Evolutionary conservation across 2,329 filamentous ascomycete species (phyloP), one percentile per base, ranked within the genome.

Genomic region (Cladosporium colombiae): DNA sequence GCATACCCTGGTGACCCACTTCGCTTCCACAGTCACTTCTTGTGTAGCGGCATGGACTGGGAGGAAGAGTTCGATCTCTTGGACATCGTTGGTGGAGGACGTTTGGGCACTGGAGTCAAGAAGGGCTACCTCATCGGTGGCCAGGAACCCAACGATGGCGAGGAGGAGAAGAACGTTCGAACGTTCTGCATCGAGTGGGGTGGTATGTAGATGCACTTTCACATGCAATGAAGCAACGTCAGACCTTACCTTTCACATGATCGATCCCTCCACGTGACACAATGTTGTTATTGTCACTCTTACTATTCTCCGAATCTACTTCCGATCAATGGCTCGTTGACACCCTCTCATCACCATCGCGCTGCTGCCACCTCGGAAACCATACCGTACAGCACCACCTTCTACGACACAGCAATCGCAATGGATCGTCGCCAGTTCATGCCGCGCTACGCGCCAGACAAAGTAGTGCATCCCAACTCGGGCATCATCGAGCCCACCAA

Each of bases 1-100:
- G 92, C 96, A 5, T 99, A 99, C 73, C 95, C 95, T 0, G 95
- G 95, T 55, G 95, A 99, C 76, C 93, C 95, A 1, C 83, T 99
- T 61, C 89, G 95, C 13, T 99, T 96, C 77, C 95, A 99, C 78
- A 95, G 92, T 55, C 95, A 99, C 77, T 98, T 97, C 77, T 85
- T 97, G 72, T 91, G 90, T 8, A 90, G 89, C n/a, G 88, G 91
- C 35, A 87, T 91, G 71, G 88, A 84, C n/a, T 98, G 93, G 92
- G 88, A 97, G 67, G 87, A 97, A 73, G 88, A 93, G 71, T 89
- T 99, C 65, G 86, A 91, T 44, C 82, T 98, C 73, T 84, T 97
- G 70, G 91, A 97, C 70, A 81, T 99, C 16, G 89, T 98, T 18
- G 90, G 89, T 23, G 93, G 92, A 8, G 95, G 95, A 5, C 85